phyloP scores from a whole-genome alignment of 2,329 filamentous ascomycete genomes.

The Diplodia mutila region DNA sequence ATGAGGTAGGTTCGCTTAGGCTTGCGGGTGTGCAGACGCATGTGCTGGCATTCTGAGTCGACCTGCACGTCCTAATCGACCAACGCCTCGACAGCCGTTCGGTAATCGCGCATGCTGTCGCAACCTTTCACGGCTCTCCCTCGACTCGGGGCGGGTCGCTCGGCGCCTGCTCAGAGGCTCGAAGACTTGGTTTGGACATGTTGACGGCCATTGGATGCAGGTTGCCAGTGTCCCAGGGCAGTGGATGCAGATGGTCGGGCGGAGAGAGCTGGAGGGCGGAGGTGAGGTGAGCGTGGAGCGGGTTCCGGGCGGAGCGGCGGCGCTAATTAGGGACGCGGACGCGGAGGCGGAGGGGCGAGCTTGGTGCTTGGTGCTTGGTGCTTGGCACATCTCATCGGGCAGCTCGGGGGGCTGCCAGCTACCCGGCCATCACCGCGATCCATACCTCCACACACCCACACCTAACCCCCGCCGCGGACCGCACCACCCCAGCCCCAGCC shows the following conservation, averaged over 20 bases:
- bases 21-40: not conserved
- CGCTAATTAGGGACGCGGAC: not conserved
- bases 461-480: not conserved
- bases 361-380: no score
- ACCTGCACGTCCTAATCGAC: no score
- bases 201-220: not conserved
- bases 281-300: not conserved
- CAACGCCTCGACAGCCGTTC: no score
- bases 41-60: not conserved
- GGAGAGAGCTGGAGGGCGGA: not conserved
- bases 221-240: not conserved
- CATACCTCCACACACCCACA: not conserved
- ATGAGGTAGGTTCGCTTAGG: not conserved
- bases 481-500: slow-evolving; percentile 1
- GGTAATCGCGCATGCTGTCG: not conserved
- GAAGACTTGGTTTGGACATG: not conserved
- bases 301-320: slow-evolving; percentile 3
- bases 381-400: slow-evolving; percentile 21
- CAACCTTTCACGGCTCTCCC: no score
- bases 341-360: not conserved
- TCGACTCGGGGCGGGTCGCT: no score
- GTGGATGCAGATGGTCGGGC: not conserved
- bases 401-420: slow-evolving; percentile 3
- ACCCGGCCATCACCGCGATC: slow-evolving; percentile 3
- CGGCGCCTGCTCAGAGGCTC: not conserved